Evolutionary conservation across 768 basidiomycete genomes (phyloP), one percentile per base, ranked within the genome.

Genomic region (Trametes villosa): DNA sequence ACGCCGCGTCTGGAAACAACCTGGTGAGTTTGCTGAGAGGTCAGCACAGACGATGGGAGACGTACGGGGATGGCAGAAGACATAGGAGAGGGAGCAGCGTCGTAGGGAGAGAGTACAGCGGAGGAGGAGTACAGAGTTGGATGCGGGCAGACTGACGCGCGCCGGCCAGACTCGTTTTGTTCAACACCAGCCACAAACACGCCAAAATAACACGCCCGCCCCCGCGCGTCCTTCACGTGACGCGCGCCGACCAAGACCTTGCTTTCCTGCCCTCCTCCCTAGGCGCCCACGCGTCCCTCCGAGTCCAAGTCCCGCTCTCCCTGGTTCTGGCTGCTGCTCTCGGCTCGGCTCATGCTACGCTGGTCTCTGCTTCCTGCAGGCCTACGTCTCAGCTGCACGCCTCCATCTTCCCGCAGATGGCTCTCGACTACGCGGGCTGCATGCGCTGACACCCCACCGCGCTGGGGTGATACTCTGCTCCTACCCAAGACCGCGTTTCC

Each of bases 401-500:
- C 20, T 17, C 6, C 48, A 60, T 60, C 48, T 13, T 27, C 42
- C 26, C 50, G 45, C 29, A 56, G 58, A 60, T 60, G 59, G 58
- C 30, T 64, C 34, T 60, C 58, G n/a, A 41, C 47, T 15, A 31
- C 53, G n/a, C 42, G 42, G 20, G 33, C 26, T 18, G 38, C 40
- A 17, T 30, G 22, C 24, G 45, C n/a, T 22, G 41, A 42, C 24
- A 22, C 57, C n/a, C 5, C 50, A 4, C 62, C 27, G 40, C 52
- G 52, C 56, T 63, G 51, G 55, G 59, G 62, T 27, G 74, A 80
- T 38, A 92, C 94, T 0, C 77, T 99, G 12, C 80, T 86, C 3
- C 83, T 98, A 3, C 96, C 96, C 0, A 88, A 86, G 67, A 95
- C 96, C 0, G 64, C 78, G 0, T 94, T 98, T 70, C 86, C 92